Evolutionary conservation across 2,329 filamentous ascomycete genomes (phyloP), one percentile per base, ranked within the genome.

Genomic region (Graphilbum ipis-grandicollis): DNA sequence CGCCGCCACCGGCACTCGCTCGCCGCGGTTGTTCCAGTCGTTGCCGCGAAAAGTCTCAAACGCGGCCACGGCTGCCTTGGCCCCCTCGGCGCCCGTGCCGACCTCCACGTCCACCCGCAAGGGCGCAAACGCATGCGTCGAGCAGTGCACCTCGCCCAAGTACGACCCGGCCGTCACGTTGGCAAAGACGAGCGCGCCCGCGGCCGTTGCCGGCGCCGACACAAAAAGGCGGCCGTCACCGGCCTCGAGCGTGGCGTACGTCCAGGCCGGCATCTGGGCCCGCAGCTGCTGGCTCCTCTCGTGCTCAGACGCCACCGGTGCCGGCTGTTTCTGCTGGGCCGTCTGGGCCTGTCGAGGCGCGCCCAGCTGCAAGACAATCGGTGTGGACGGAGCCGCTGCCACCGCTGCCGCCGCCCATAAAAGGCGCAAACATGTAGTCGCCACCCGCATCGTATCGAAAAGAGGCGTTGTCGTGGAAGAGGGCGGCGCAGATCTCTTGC

Each of bases 41-140:
- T 93, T 88, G 1, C 84, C 85, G 34, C 84, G 66, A 53, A 77
- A 93, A 19, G 84, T 93, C 62, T 88, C 81, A 78, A 81, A 90
- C 21, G 75, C 75, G 31, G 66, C 59, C 3, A 84, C 63, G 33
- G 65, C 54, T 29, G 62, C 56, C 36, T 31, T 4, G 12, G 9
- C 28, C 42, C 50, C 47, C 3, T 47, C 31, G 22, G 40, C 50
- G 4, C 44, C 44, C 36, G 49, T 50, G 33, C 48, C 47, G 25
- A 21, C 21, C 37, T 29, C 47, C 15, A 90, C 70, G 51, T 96
- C 90, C 22, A 96, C 69, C 32, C 88, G 68, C 54, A 92, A 63
- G 10, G 84, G 80, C 47, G 74, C 70, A 53, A 94, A 96, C 37
- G 66, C 66, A 55, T 79, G 74, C 39, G 81, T 79, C 21, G 70